These are phyloP conservation scores for Pseudogymnoascus sp. DNA, from an alignment of 2,329 filamentous ascomycete genomes.

Conservation along the genomic window DNA sequence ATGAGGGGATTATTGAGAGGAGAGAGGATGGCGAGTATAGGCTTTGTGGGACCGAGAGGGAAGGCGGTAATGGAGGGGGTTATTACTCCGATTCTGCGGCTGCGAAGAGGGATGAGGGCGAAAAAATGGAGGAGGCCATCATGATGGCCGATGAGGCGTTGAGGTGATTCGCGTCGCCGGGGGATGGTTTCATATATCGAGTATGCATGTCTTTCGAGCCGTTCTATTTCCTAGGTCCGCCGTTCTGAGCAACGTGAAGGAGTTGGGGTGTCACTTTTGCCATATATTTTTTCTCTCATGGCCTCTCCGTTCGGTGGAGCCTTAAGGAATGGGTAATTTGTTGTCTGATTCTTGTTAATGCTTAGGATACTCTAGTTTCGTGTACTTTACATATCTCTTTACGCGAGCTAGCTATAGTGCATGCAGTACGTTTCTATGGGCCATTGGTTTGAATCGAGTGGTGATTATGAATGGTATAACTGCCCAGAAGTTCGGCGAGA, in stretches of 20 bases:
- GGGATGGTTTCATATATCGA: background rate
- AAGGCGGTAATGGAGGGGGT: constrained; percentile 21
- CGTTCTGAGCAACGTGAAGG: background rate
- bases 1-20: constrained; percentile 53
- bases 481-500: background rate
- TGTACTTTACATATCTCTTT: constrained; percentile 5
- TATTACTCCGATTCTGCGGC: constrained; percentile 25
- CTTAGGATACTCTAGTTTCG: background rate
- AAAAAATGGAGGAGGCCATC: constrained; percentile 13
- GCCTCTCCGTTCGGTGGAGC: background rate
- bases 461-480: background rate
- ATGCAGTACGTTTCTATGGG: background rate
- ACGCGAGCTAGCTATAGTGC: background rate
- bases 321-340: background rate
- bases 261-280: background rate
- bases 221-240: background rate
- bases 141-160: constrained; percentile 19
- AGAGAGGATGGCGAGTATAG: constrained; percentile 48
- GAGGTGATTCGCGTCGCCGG: background rate
- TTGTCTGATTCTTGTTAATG: background rate
- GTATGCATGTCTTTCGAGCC: constrained; percentile 1
- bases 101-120: constrained; percentile 19
- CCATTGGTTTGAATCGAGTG: background rate
- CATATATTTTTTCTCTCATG: background rate
- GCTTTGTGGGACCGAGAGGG: constrained; percentile 38